Conservation (phyloP, 148 eudicot genomes). For the Vaccinium macrocarpon region DNA sequence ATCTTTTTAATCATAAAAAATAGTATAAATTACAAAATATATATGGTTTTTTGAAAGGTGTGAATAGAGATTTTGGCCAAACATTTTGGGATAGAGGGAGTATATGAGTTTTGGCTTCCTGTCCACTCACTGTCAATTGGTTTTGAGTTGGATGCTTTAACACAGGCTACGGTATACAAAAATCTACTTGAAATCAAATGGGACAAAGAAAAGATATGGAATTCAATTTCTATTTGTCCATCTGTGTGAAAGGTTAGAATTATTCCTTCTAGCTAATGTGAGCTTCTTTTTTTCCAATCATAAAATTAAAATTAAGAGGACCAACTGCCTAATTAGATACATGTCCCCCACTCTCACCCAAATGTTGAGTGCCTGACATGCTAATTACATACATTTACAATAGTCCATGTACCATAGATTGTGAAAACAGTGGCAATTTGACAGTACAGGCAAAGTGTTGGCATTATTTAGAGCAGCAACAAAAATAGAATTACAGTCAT, state of each 20-base stretch:
- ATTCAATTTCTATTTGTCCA: not conserved
- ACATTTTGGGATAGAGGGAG: too few species aligned
- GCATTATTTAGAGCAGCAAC: too few species aligned
- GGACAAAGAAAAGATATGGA: not conserved
- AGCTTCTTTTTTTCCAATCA: not conserved
- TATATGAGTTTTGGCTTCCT: too few species aligned
- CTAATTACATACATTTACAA: not conserved
- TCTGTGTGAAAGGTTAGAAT: not conserved
- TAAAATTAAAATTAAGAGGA: not conserved
- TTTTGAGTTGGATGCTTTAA: too few species aligned
- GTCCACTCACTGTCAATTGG: too few species aligned
- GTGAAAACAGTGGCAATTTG: not conserved
- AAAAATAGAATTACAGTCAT: conserved; percentile 6
- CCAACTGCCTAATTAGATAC: not conserved
- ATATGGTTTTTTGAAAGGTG: too few species aligned
- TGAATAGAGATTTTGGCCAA: too few species aligned
- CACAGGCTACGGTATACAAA: not conserved
- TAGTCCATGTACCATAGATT: not conserved
- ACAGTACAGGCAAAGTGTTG: not conserved
- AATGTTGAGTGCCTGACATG: not conserved
- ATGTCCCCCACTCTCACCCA: not conserved
- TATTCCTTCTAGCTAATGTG: not conserved
- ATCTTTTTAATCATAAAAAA: too few species aligned
- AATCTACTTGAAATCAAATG: not conserved
- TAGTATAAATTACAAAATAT: too few species aligned